Evolutionary conservation across 129 eudicot genomes (phyloP), one percentile per base, ranked within the genome.

Genomic region (Rutidosis leptorrhynchoides): DNA sequence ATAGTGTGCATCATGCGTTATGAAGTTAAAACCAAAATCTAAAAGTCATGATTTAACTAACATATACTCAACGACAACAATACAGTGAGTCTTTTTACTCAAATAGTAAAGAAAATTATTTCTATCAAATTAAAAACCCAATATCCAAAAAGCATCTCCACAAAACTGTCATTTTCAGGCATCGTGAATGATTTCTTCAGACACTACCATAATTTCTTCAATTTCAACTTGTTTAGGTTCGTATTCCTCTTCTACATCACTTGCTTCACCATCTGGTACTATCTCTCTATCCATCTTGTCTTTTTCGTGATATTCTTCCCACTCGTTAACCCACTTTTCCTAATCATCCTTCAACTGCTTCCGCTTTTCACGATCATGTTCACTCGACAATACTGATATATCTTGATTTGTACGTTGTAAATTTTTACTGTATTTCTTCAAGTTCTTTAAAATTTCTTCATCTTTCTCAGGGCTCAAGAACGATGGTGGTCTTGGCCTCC

Each of bases 401-500:
- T 90, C 97, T 24, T 84, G 95, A 57, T 90, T 66, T 83, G 82
- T 0, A 83, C 91, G 62, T 90, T 91, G 21, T 86, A 90, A n/a
- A 71, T 77, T 90, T 81, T 84, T 86, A 65, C 89, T 83, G 75
- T 84, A 86, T 65, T 86, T 82, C 82, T 84, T 82, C 40, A 90
- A 19, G 71, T 90, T 86, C 73, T 87, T 86, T 0, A 79, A 72
- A 11, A 90, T 84, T 64, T 86, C 95, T 42, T 90, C 97, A 58
- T 90, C 97, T 71, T 86, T 84, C 64, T 90, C 97, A 0, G 85
- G 77, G 58, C 77, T 82, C 85, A 90, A 74, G 71, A 87, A 76
- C 1, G 95, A 77, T 51, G 89, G 87, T 9, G 95, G 95, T 66
- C 95, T 87, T 59, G 92, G 97, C 23, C 97, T 82, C 97, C 97